Conservation (phyloP, 441 rosid genomes). For the Pelargonium myrrhifolium region DNA sequence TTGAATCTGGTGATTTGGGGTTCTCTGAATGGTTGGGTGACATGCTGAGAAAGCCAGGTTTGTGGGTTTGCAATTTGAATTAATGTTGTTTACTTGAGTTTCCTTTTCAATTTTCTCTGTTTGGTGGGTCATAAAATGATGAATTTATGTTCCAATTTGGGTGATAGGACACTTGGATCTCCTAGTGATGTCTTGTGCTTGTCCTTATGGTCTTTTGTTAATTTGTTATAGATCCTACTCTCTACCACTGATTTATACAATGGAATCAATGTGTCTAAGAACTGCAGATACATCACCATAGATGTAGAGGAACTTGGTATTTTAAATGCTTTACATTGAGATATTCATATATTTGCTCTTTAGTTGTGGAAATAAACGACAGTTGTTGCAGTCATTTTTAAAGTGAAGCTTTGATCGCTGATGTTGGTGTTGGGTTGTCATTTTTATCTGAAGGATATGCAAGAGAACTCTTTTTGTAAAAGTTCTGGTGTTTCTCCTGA, state of each 20-base stretch:
- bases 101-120: not conserved
- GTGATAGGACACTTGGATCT: not conserved
- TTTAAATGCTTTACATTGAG: no score
- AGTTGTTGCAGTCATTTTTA: no score
- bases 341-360: no score
- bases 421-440: no score
- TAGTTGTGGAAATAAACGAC: no score
- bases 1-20: constrained; percentile 11
- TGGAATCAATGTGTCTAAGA: not conserved
- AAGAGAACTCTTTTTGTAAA: no score
- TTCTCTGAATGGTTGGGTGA: not conserved
- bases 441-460: no score
- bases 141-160: not conserved
- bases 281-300: no score
- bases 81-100: not conserved
- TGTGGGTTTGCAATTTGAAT: not conserved
- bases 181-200: not conserved
- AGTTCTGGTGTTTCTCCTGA: no score
- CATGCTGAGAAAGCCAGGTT: not conserved
- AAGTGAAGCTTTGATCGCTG: no score
- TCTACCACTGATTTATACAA: not conserved
- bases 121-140: not conserved
- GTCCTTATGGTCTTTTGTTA: not conserved
- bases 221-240: not conserved
- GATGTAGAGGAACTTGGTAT: no score